phyloP scores from a whole-genome alignment of 2,329 filamentous ascomycete species.

The Aspergillus sojae region DNA sequence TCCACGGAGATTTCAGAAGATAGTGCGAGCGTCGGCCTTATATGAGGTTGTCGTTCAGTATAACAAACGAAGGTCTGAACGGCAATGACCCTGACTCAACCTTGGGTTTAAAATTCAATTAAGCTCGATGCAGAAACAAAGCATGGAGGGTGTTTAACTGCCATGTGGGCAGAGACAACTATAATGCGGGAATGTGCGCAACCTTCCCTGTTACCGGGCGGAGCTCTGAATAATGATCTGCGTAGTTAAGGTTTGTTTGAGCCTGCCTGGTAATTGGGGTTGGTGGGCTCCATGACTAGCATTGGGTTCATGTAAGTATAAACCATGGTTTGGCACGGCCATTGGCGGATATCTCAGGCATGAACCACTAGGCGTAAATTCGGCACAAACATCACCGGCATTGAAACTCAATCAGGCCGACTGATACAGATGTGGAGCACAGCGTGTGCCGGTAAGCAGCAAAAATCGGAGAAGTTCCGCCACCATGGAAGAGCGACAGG shows the following conservation, averaged over 20 bases:
- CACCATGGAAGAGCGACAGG: neutral
- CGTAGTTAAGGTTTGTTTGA: neutral
- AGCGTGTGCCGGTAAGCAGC: neutral
- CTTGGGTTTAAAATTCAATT: neutral
- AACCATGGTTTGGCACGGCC: neutral
- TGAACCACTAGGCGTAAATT: neutral
- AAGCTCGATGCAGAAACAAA: neutral
- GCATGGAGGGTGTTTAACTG: neutral
- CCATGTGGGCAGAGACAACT: neutral
- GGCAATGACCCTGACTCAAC: neutral
- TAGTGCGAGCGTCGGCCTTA: neutral
- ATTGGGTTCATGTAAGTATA: neutral
- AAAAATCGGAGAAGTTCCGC: neutral
- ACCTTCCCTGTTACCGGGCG: neutral
- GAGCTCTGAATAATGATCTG: neutral
- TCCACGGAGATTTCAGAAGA: neutral
- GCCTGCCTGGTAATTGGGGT: neutral
- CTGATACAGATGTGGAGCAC: constrained; percentile 3
- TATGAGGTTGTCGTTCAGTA: neutral
- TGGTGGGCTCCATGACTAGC: neutral
- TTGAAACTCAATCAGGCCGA: neutral
- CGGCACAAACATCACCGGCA: neutral
- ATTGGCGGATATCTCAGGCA: neutral
- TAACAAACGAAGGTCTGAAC: no score
- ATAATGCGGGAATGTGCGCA: neutral